These are phyloP conservation scores for Lumnitzera racemosa DNA, from an alignment of 345 rosid species.

Conservation along the genomic window DNA sequence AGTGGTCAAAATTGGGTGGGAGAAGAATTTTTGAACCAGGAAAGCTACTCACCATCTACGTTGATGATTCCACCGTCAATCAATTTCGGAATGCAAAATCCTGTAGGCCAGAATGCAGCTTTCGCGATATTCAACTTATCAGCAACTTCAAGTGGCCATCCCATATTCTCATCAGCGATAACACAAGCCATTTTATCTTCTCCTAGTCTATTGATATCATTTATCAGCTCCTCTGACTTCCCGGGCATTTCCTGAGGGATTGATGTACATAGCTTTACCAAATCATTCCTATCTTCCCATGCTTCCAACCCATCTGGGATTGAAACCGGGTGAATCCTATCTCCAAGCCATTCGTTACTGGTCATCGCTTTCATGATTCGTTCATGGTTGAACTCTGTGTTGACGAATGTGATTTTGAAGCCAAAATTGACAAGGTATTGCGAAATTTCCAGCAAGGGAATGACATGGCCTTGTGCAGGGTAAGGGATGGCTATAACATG, in stretches of 20 bases:
- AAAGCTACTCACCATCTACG: constrained; percentile 1
- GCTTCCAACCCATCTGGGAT: constrained; percentile 7
- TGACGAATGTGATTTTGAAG: constrained; percentile 8
- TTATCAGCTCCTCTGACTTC: constrained; percentile 6
- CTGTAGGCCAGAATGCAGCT: constrained; percentile 15
- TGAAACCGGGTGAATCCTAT: background rate
- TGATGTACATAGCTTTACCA: constrained; percentile 5
- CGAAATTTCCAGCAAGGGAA: constrained; percentile 13
- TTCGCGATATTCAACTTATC: constrained; percentile 1
- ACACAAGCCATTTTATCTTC: constrained; percentile 6
- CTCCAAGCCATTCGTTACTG: background rate
- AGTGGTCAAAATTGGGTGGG: no score
- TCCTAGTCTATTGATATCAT: background rate
- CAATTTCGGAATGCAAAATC: constrained; percentile 7
- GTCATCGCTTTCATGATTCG: background rate
- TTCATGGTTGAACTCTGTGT: constrained; percentile 11
- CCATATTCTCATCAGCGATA: constrained; percentile 8
- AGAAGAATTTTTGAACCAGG: no score
- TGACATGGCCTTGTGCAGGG: constrained; percentile 12
- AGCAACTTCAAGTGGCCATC: constrained; percentile 9
- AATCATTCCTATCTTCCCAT: constrained; percentile 10
- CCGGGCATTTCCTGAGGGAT: constrained; percentile 3
- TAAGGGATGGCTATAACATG: constrained; percentile 11
- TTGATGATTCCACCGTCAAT: constrained; percentile 3
- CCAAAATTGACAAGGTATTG: background rate